A percentile compares a stretch with the other conserved stretches of the same genome.
phyloP scores from a whole-genome alignment of 306 rosid species.

The Fagus crenata region DNA sequence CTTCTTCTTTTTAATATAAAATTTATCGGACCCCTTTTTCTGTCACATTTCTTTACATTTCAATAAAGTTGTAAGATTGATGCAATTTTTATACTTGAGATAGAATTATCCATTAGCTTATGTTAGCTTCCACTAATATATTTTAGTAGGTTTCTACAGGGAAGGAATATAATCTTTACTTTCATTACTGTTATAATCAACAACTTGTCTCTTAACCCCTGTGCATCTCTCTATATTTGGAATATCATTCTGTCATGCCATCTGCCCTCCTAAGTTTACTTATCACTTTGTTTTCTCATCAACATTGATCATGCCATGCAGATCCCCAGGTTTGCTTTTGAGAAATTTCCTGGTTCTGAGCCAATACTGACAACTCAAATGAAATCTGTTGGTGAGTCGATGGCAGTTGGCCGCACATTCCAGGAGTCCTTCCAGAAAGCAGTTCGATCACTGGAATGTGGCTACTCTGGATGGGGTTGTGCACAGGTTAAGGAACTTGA shows the following conservation, averaged over 20 bases:
- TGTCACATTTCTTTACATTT: neutral
- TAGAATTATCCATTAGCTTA: neutral
- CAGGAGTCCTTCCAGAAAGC: slow-evolving; percentile 98
- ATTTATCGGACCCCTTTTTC: too few species aligned
- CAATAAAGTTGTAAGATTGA: neutral
- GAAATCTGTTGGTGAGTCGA: slow-evolving; percentile 97
- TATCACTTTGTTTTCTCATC: slow-evolving; percentile 7
- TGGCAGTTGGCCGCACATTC: slow-evolving; percentile 93
- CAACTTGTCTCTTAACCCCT: slow-evolving; percentile 1
- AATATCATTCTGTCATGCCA: neutral
- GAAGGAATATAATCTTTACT: neutral
- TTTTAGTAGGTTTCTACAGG: neutral
- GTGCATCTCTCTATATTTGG: neutral
- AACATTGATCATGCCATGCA: slow-evolving; percentile 55
- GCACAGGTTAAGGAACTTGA: slow-evolving; percentile 72
- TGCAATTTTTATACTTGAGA: neutral
- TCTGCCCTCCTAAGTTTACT: neutral
- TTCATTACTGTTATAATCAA: neutral
- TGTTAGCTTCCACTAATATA: neutral
- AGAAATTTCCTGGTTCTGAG: slow-evolving; percentile 97
- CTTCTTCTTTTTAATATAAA: too few species aligned
- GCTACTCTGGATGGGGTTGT: slow-evolving; percentile 92
- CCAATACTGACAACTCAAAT: slow-evolving; percentile 92
- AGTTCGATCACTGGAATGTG: slow-evolving; percentile 83
- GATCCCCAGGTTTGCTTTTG: slow-evolving; percentile 97